Base-by-base conservation (phyloP, 2,329 filamentous ascomycete genomes). In the Aspergillus latus region DNA sequence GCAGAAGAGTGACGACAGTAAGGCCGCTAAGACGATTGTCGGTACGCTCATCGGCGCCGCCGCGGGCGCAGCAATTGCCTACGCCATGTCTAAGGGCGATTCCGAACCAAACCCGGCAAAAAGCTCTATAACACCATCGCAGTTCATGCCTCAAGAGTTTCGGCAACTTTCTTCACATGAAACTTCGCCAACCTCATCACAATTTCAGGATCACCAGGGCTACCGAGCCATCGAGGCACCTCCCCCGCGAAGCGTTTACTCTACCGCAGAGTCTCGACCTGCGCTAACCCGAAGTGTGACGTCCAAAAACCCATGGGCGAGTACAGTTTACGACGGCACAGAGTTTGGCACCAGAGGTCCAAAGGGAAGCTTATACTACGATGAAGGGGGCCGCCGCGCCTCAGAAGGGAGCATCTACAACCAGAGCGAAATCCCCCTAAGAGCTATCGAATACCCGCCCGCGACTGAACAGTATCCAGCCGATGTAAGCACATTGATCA, bases 31-130 rank as follows among this genome's bases (percentile, higher is more conserved):
- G 62, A 83, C 84, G 16, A 80, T 92, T 42, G 80, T 94, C 45
- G 89, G 90, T 6, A 88, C 89, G 6, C 78, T 95, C 9, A 80
- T 96, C 48, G 90, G 90, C 43, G 89, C 88, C 32, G 90, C 89
- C 13, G 89, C 89, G 15, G 89, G 88, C 39, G 89, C 87, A 37
- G 88, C 88, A 8, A 78, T 89, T 40, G 88, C 89, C 8, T 96
- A 94, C 73, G 86, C 85, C 21, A 86, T 91, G 77, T 80, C 85
- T 61, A 85, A 83, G 62, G 80, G 81, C 57, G 86, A 88, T 39
- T 65, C 67, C 1, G 62, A 70, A 16, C 56, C 66, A 11, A 64
- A 62, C 7, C 63, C 68, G 6, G 52, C 49, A 32, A 66, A 51
- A 30, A 66, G 51, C 37, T 62, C 52, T 26, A 16, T 64, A 15